phyloP scores from a whole-genome alignment of 75 land plant species.

The Adiantum capillusveneris region DNA sequence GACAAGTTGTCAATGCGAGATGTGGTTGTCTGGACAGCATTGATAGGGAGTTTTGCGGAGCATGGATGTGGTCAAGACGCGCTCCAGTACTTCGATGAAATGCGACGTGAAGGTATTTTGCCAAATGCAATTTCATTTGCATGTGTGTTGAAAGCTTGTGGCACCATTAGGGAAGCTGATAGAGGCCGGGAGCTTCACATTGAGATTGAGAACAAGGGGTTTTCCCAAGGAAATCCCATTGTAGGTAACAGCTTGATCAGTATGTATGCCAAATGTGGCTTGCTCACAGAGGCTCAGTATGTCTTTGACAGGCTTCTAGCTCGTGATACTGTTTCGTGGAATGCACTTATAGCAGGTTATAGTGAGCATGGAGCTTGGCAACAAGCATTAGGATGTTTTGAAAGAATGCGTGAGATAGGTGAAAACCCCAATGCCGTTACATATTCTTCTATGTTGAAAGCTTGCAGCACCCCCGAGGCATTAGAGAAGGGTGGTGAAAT shows the following conservation, averaged over 20 bases:
- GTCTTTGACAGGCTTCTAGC: conserved; percentile 15
- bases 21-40: conserved; percentile 13
- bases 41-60: conserved; percentile 18
- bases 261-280: conserved; percentile 27
- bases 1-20: conserved; percentile 14
- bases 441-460: conserved; percentile 30
- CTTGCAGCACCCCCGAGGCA: conserved; percentile 16
- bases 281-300: conserved; percentile 8
- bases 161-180: conserved; percentile 6
- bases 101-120: conserved; percentile 16
- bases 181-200: conserved; percentile 11
- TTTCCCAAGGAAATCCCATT: neutral
- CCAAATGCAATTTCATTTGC: conserved; percentile 31
- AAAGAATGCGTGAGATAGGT: conserved; percentile 18
- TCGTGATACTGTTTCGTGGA: conserved; percentile 8
- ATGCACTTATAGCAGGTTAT: conserved; percentile 18
- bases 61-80: conserved; percentile 20
- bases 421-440: conserved; percentile 23
- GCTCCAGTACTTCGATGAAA: conserved; percentile 20
- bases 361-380: conserved; percentile 15
- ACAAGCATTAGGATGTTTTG: conserved; percentile 24
- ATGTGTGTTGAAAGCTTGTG: conserved; percentile 31
- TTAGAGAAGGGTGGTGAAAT: conserved; percentile 4
- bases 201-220: conserved; percentile 8
- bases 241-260: neutral